These are phyloP conservation scores for Mucuna pruriens DNA, from an alignment of 306 rosid genomes.

Conservation along the genomic window DNA sequence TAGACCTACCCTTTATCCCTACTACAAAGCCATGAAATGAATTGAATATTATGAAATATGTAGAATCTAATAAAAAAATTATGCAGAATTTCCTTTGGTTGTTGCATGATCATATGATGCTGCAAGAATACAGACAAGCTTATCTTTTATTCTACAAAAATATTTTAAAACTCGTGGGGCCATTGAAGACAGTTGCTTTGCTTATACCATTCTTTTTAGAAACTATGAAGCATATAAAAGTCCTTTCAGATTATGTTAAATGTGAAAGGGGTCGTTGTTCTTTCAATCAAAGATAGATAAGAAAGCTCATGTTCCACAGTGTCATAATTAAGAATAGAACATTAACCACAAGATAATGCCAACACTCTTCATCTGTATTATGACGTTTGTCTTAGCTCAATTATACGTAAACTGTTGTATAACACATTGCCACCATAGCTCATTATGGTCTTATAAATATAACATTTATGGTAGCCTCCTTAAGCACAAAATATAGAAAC, in stretches of 20 bases:
- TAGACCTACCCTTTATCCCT: slow-evolving; percentile 30
- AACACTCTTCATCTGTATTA: slow-evolving; percentile 39
- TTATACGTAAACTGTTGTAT: slow-evolving; percentile 20
- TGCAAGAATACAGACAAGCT: slow-evolving; percentile 16
- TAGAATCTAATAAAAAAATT: not conserved
- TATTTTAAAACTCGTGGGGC: slow-evolving; percentile 30
- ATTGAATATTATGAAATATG: slow-evolving; percentile 5
- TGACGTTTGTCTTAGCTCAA: slow-evolving; percentile 54
- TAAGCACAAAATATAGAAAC: slow-evolving; percentile 35
- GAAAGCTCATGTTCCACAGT: slow-evolving; percentile 1
- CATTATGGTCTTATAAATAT: slow-evolving; percentile 16
- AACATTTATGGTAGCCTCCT: not conserved
- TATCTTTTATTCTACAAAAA: slow-evolving; percentile 9
- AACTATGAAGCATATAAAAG: not conserved
- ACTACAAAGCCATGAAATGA: not conserved
- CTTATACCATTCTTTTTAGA: slow-evolving; percentile 14
- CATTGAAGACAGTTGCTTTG: slow-evolving; percentile 36
- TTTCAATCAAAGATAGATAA: slow-evolving; percentile 42
- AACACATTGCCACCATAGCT: slow-evolving; percentile 7
- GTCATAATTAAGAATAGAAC: slow-evolving; percentile 40
- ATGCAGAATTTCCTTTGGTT: slow-evolving; percentile 3
- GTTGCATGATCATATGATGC: slow-evolving; percentile 39
- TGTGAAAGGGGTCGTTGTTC: slow-evolving; percentile 39
- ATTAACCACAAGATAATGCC: slow-evolving; percentile 32
- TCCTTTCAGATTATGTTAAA: slow-evolving; percentile 3